Percentiles rank a stretch among this genome's conserved stretches.
Conservation (phyloP, 176 grass and related monocot species). For the Aegilops sharonensis region DNA sequence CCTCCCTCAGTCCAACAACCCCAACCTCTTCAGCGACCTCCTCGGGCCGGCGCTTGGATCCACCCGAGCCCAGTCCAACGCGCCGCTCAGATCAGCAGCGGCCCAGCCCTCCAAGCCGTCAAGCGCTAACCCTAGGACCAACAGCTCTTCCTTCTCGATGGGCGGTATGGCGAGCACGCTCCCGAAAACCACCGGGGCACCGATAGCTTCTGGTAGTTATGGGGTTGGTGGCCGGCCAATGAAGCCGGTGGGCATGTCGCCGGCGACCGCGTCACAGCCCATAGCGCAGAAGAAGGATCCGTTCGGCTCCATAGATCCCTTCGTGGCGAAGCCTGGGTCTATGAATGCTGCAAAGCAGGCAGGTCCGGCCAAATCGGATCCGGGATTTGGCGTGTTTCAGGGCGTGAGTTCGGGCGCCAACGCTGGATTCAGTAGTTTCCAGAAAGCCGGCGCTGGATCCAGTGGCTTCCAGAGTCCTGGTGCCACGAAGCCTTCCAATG, state of each 20-base stretch:
- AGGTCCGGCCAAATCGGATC: constrained; percentile 41
- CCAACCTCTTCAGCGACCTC: constrained; percentile 90
- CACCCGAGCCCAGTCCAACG: constrained; percentile 38
- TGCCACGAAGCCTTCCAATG: constrained; percentile 36
- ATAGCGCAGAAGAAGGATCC: constrained; percentile 73
- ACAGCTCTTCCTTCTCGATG: constrained; percentile 58
- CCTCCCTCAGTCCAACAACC: constrained; percentile 65
- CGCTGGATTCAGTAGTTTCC: constrained; percentile 49
- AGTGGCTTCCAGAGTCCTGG: constrained; percentile 45
- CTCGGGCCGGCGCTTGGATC: constrained; percentile 75
- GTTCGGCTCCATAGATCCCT: constrained; percentile 74
- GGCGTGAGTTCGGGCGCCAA: constrained; percentile 22
- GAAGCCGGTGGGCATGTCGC: constrained; percentile 51
- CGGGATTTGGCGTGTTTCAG: constrained; percentile 58
- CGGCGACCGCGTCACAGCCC: constrained; percentile 30
- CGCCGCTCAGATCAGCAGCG: constrained; percentile 69
- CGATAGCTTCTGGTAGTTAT: constrained; percentile 34
- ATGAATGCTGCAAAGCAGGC: constrained; percentile 38
- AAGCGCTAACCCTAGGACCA: constrained; percentile 29
- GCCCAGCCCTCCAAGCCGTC: constrained; percentile 35
- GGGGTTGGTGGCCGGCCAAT: constrained; percentile 51
- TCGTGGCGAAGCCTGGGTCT: constrained; percentile 50
- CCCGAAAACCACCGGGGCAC: constrained; percentile 51
- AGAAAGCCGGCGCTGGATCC: constrained; percentile 38
- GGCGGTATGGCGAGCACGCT: constrained; percentile 71